Evolutionary conservation across 805 yeast genomes (phyloP).

Genomic region (Nematodospora valgi): DNA sequence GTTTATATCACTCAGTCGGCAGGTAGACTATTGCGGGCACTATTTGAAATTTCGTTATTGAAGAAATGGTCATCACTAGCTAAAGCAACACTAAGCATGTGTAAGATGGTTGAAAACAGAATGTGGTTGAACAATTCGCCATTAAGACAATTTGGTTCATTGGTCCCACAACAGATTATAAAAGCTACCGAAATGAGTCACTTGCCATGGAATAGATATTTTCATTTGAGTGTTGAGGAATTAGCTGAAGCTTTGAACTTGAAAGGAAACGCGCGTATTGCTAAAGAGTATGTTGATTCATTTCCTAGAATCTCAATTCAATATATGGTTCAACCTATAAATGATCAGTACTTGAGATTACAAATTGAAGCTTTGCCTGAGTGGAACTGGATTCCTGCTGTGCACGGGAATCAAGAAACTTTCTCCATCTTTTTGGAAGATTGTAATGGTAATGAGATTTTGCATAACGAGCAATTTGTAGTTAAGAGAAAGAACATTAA

Average conservation of each 20-base stretch:
- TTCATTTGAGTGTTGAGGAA: conserved; percentile 68
- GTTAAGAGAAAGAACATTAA: conserved; percentile 49
- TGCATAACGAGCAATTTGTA: conserved; percentile 54
- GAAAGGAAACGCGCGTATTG: conserved; percentile 59
- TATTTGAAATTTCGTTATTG: conserved; percentile 69
- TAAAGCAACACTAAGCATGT: conserved; percentile 53
- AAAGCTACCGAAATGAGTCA: conserved; percentile 74
- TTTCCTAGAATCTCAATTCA: conserved; percentile 68
- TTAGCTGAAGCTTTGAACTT: conserved; percentile 78
- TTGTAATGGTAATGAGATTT: conserved; percentile 70
- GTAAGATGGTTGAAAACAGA: conserved; percentile 76
- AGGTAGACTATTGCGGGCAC: conserved; percentile 80
- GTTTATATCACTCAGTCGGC: conserved; percentile 90
- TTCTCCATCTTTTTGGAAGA: conserved; percentile 79
- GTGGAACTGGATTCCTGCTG: conserved; percentile 62
- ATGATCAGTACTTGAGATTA: conserved; percentile 62
- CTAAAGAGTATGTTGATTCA: conserved; percentile 56
- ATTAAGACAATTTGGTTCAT: conserved; percentile 68
- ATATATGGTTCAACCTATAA: conserved; percentile 72
- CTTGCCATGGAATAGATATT: conserved; percentile 78
- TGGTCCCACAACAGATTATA: conserved; percentile 69
- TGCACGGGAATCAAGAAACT: conserved; percentile 64
- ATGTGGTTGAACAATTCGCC: conserved; percentile 88
- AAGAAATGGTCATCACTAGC: conserved; percentile 72
- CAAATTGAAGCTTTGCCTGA: conserved; percentile 65